Base-by-base conservation (phyloP, 768 basidiomycete genomes). In the Sarcodon aspratus region DNA sequence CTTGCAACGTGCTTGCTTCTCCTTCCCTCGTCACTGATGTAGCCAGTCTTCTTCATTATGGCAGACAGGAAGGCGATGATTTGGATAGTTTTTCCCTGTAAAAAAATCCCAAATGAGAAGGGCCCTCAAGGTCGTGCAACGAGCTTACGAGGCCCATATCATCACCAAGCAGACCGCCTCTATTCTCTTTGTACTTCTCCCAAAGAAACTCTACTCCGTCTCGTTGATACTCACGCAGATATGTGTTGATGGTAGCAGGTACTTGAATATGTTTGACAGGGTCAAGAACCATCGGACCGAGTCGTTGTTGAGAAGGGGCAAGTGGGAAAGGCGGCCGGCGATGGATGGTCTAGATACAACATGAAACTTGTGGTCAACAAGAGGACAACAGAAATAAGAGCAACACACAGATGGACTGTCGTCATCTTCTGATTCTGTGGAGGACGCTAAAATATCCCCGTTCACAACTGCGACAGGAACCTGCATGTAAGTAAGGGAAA, bases 141-240 rank as follows among this genome's bases (percentile, higher is more conserved):
- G 5, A 31, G 63, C 63, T 21, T 53, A 82, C 80, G 52, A 84
- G 69, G 54, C 91, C 95, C 95, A 98, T 98, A 59, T 98, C 95
- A 61, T 98, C 95, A 6, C 95, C 95, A 4, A 98, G 72, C 9
- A 97, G 61, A 0, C 85, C 94, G 0, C 95, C 95, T 40, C 71
- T 69, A 0, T 72, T 74, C 54, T 82, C 68, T 31, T 69, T 63
- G 59, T 85, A 96, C 43, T 81, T 73, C 11, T 74, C 69, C 66
- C 78, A 96, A 45, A 97, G 75, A 64, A 97, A 97, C 37, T 70
- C 63, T 10, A 86, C 78, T 7, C 95, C 95, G 9, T 92, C 82
- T 33, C 90, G 74, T 58, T 98, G 95, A 58, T 98, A 98, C 33
- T 81, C 79, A 48, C 94, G 81, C n/a, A 97, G 69, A 61, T 82